These are phyloP conservation scores for Syzygium aqueum DNA, from an alignment of 345 rosid species.

Conservation along the genomic window DNA sequence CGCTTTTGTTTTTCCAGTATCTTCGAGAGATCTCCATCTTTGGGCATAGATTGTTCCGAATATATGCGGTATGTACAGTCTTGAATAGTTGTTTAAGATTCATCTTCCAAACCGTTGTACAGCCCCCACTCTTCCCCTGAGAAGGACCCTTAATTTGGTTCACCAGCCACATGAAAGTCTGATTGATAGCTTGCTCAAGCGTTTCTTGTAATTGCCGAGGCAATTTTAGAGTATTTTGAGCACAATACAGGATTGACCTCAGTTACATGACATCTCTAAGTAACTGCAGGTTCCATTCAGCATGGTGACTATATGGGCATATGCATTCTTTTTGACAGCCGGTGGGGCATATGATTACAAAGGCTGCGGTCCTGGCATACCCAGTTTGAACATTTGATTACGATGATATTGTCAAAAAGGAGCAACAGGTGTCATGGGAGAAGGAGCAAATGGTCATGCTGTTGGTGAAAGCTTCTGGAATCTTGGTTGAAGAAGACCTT, in stretches of 20 bases:
- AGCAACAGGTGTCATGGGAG: slow-evolving; percentile 30
- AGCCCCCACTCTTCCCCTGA: not conserved
- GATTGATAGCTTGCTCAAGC: not conserved
- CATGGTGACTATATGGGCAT: slow-evolving; percentile 64
- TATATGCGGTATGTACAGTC: slow-evolving; percentile 52
- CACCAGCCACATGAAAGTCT: not conserved
- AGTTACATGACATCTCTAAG: not conserved
- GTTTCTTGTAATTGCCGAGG: not conserved
- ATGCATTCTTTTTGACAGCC: slow-evolving; percentile 82
- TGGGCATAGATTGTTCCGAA: slow-evolving; percentile 69
- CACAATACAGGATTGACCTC: not conserved
- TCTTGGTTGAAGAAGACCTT: slow-evolving; percentile 22
- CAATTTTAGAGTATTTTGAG: not conserved
- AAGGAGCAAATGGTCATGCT: slow-evolving; percentile 46
- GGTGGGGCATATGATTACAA: slow-evolving; percentile 83
- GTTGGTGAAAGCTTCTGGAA: slow-evolving; percentile 55
- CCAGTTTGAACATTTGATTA: slow-evolving; percentile 35
- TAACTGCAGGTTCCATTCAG: slow-evolving; percentile 78
- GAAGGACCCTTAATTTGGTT: not conserved
- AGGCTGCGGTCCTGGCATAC: slow-evolving; percentile 68
- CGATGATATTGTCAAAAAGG: slow-evolving; percentile 34
- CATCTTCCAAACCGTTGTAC: not conserved
- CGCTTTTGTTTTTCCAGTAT: slow-evolving; percentile 31
- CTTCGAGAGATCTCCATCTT: slow-evolving; percentile 81
- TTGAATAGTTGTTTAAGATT: not conserved